phyloP scores from a whole-genome alignment of 192 early-diverging fungal genomes.

The Diversispora eburnea region DNA sequence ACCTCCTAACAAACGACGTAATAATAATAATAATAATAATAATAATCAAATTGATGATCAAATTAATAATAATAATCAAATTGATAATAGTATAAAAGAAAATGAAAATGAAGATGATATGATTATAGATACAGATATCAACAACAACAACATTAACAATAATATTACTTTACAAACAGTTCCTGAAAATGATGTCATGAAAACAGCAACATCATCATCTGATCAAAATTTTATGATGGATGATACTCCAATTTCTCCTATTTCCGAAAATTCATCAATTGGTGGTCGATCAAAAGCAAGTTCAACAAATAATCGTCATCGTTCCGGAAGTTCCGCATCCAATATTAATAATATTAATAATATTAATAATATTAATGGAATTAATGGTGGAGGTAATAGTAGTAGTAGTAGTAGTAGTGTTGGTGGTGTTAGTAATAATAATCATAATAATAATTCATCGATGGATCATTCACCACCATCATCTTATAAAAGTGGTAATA shows the following conservation, averaged over 20 bases:
- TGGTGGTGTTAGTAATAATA: too few relatives aligned
- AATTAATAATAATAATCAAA: not conserved
- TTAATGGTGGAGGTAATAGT: too few relatives aligned
- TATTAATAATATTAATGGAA: too few relatives aligned
- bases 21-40: not conserved
- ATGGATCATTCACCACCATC: too few relatives aligned
- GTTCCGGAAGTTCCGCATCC: not conserved
- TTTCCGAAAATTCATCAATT: not conserved
- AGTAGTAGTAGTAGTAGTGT: too few relatives aligned
- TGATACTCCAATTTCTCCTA: not conserved
- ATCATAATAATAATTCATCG: too few relatives aligned
- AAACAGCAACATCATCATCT: not conserved
- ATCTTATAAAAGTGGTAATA: too few relatives aligned
- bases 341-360: too few relatives aligned
- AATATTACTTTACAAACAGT: conserved; percentile 17
- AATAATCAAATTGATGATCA: not conserved
- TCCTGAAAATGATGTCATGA: conserved; percentile 18
- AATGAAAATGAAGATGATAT: too few relatives aligned
- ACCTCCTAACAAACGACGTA: not conserved
- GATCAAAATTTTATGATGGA: not conserved
- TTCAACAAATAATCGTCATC: not conserved
- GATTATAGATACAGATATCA: not conserved
- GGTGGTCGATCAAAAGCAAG: not conserved
- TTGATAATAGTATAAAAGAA: too few relatives aligned
- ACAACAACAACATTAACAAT: not conserved